Base-by-base conservation (phyloP, 805 yeast species). In the Monosporozyma aerobia region DNA sequence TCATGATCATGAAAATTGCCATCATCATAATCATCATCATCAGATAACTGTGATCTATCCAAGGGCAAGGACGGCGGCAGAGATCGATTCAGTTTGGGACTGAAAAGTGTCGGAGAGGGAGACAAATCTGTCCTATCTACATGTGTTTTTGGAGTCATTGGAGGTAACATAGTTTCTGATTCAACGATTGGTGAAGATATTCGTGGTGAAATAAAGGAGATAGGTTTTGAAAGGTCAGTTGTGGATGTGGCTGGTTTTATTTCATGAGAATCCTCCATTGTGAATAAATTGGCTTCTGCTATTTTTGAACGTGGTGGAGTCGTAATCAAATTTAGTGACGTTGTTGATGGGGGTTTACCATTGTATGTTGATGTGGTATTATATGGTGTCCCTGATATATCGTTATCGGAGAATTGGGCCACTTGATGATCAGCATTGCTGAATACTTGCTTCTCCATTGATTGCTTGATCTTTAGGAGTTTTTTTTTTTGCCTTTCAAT, bases 61-160 rank as follows among this genome's bases (percentile, higher is more conserved):
- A 10, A 16, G 7, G 45, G 45, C 14, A 43, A 9, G 5, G 45
- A 43, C 25, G 23, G 45, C 23, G 23, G 45, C 13, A 29, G 30
- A 13, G 16, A 29, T 23, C 45, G 45, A 43, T 43, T 43, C 13
- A 51, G 39, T n/a, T 46, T 51, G 6, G 68, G 66, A 9, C 62
- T 65, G 44, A 67, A 55, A 50, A 64, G 54, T 44, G 60, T 62
- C 2, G 68, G 67, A 6, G 69, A 57, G n/a, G 70, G 70, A 8
- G 70, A 67, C 27, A 65, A 54, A 43, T 64, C 61, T 8, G 61
- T 52, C 53, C 65, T 69, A 9, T 59, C 51, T 40, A 60, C 57
- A 49, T 61, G 60, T 19, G 69, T 60, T 48, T 63, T 65, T 14
- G 69, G 70, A 6, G 70, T 65, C 11, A 64, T 60, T 19, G 70